Percentiles rank a stretch among this genome's conserved stretches.
Conservation (phyloP, 192 early-diverging fungal species). For the Coemansia aciculifera region DNA sequence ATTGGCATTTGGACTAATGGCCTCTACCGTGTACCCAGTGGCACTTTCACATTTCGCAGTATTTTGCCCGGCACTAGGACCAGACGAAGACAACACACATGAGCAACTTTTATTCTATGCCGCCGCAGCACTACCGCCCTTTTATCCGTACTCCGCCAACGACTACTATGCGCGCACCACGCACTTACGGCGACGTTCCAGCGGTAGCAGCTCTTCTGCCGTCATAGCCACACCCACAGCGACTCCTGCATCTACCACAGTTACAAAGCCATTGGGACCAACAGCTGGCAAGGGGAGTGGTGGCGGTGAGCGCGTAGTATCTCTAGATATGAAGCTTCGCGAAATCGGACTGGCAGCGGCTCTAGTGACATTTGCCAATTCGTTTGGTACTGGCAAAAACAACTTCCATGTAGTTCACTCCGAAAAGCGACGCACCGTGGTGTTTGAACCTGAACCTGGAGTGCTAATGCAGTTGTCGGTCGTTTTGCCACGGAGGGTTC, state of each 20-base stretch:
- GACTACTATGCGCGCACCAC: conserved; percentile 41
- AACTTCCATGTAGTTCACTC: conserved; percentile 41
- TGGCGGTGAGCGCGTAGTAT: conserved; percentile 55
- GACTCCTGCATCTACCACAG: background rate
- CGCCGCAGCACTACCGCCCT: conserved; percentile 52
- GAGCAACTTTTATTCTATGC: conserved; percentile 77
- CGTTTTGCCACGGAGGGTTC: conserved; percentile 39
- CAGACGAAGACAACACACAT: conserved; percentile 67
- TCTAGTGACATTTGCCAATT: conserved; percentile 63
- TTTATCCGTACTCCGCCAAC: conserved; percentile 45
- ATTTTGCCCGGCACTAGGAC: conserved; percentile 69
- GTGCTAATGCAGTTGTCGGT: conserved; percentile 36
- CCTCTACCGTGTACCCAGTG: conserved; percentile 28
- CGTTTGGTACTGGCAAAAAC: conserved; percentile 17
- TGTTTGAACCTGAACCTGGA: conserved; percentile 40
- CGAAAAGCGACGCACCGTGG: conserved; percentile 43
- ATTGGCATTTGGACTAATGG: conserved; percentile 13
- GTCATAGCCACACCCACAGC: background rate
- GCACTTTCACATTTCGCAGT: conserved; percentile 73
- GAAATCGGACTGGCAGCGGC: conserved; percentile 75
- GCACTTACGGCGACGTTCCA: conserved; percentile 34
- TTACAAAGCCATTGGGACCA: background rate
- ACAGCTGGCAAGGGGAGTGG: background rate
- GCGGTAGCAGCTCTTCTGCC: conserved; percentile 21
- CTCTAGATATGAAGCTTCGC: conserved; percentile 71